These are phyloP conservation scores for Coprinopsis sp. DNA, from an alignment of 768 basidiomycete genomes.

Conservation along the genomic window DNA sequence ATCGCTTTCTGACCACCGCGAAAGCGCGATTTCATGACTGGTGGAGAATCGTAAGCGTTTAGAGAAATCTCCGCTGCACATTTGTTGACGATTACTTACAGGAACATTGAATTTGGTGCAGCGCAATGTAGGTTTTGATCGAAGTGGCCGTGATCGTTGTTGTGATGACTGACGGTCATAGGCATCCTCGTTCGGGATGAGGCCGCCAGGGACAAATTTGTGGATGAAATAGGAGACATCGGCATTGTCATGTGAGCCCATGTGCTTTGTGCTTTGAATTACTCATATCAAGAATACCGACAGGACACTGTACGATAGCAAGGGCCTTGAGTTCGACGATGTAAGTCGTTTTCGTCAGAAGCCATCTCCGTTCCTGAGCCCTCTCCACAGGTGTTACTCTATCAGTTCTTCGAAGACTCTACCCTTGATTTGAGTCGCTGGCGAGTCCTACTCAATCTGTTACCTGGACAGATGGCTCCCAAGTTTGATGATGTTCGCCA, in stretches of 20 bases:
- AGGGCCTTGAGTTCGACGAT: constrained; percentile 65
- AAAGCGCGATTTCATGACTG: constrained; percentile 56
- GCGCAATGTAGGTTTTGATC: constrained; percentile 46
- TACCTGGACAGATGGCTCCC: constrained; percentile 32
- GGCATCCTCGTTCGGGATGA: constrained; percentile 69
- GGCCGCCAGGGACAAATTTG: constrained; percentile 41
- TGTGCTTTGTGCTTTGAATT: not conserved
- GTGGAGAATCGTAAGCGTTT: constrained; percentile 37
- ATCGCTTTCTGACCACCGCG: not conserved
- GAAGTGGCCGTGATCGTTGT: not conserved
- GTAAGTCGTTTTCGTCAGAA: constrained; percentile 24
- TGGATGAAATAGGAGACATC: constrained; percentile 49
- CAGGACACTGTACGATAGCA: constrained; percentile 59
- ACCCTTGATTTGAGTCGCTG: constrained; percentile 46
- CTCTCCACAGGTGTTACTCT: constrained; percentile 54
- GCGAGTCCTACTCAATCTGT: constrained; percentile 49
- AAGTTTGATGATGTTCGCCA: constrained; percentile 47
- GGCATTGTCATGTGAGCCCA: constrained; percentile 52
- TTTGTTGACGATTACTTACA: constrained; percentile 26
- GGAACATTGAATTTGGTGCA: constrained; percentile 56
- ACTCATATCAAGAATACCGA: not conserved
- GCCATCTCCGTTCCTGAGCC: not conserved
- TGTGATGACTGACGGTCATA: constrained; percentile 19
- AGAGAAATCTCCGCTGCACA: too few species aligned
- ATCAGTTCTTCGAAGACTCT: constrained; percentile 72